Evolutionary conservation across 1,139 yeast species (phyloP).

Genomic region (Geotrichum aggregatum): DNA sequence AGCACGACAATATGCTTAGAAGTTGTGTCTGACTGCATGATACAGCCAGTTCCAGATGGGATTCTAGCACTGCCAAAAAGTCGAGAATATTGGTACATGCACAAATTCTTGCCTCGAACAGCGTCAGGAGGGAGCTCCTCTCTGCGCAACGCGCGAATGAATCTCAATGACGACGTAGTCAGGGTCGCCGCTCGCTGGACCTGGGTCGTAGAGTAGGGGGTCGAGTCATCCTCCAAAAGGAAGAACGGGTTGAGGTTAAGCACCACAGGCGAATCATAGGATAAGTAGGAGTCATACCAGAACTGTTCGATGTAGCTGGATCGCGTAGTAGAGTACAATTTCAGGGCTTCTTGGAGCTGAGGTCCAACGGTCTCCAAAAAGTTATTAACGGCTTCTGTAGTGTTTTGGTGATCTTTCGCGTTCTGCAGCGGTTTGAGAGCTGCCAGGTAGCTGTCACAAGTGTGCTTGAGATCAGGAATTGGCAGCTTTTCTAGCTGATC

Average conservation of each 20-base stretch:
- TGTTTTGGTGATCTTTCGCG: constrained; percentile 59
- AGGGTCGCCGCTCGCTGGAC: constrained; percentile 79
- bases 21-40: constrained; percentile 72
- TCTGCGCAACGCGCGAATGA: constrained; percentile 70
- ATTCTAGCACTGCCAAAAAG: constrained; percentile 83
- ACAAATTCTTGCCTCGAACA: constrained; percentile 60
- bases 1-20: constrained; percentile 81
- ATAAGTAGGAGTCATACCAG: constrained; percentile 86
- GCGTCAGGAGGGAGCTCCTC: constrained; percentile 72
- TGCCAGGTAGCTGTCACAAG: constrained; percentile 60
- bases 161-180: constrained; percentile 70
- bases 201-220: constrained; percentile 67
- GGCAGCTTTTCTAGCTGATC: constrained; percentile 61
- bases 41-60: constrained; percentile 75
- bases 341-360: constrained; percentile 57
- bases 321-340: constrained; percentile 58
- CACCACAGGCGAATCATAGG: constrained; percentile 82
- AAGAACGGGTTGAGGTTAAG: constrained; percentile 84
- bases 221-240: constrained; percentile 84
- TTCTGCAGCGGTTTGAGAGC: constrained; percentile 70
- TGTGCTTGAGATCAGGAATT: constrained; percentile 65
- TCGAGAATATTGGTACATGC: constrained; percentile 87
- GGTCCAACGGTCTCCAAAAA: constrained; percentile 59
- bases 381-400: constrained; percentile 55
- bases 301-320: constrained; percentile 86